Evolutionary conservation across 208 protist species (phyloP), one percentile per base, ranked within the genome.

Genomic region (Trypanosoma melophagium): DNA sequence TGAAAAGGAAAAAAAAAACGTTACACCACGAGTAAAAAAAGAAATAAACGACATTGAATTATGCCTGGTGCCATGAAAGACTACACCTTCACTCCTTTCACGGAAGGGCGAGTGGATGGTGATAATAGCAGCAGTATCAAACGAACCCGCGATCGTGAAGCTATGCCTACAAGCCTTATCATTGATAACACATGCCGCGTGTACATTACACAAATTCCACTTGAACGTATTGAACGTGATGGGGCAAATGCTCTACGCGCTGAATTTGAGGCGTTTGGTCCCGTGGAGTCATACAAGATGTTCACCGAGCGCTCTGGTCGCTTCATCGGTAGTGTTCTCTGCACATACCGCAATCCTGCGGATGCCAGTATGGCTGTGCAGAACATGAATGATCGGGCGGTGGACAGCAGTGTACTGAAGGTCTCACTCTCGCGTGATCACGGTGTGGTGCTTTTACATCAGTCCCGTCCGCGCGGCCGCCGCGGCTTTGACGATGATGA

Each of bases 341-440:
- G 86, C 72, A 96, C 90, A 17, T 96, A 89, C 70, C 87, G 87
- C 73, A 96, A 93, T 71, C 85, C 90, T 14, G 90, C 90, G n/a
- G 90, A 96, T 56, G 90, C 90, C 31, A 81, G 77, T 45, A 68
- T 76, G 56, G 87, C 87, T 13, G 66, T 93, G 16, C 71, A 82
- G 25, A 68, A 78, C 38, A 92, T 96, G 90, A 81, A 96, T 68
- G 84, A 76, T n/a, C 73, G 74, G 25, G 55, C 70, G 47, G 60
- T 96, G 45, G 90, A 94, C 12, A 79, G 79, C 45, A 71, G 76
- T 7, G 72, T 78, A 22, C 77, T 96, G 51, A 83, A 87, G 59
- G 90, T 92, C 3, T 78, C 79, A 28, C 74, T 79, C 16, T 82
- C 90, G 3, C 76, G 79, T 44, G 83, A 96, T 62, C 90, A 96